A percentile compares a stretch with the other conserved stretches of the same genome.
Evolutionary conservation across 2,329 filamentous ascomycete genomes (phyloP).

Genomic region (Hypoxylon sp.): DNA sequence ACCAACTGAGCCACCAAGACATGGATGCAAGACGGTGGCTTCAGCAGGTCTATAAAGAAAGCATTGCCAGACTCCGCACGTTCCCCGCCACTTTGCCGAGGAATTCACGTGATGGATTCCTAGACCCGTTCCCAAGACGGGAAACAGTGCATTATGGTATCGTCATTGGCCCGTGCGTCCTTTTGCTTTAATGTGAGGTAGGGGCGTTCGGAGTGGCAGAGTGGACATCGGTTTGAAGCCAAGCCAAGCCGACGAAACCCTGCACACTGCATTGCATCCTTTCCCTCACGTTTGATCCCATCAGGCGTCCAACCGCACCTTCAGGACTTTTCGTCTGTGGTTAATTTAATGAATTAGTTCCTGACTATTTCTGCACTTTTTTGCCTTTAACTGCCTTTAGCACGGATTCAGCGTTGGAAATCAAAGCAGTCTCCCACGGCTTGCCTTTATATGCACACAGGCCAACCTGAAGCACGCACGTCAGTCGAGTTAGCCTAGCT

Average conservation of each 20-base stretch:
- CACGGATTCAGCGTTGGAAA: not conserved
- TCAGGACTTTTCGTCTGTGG: constrained; percentile 10
- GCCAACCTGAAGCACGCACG: constrained; percentile 34
- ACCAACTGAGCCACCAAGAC: constrained; percentile 27
- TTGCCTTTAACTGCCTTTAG: not conserved
- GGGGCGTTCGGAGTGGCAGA: constrained; percentile 38
- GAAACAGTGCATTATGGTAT: constrained; percentile 26
- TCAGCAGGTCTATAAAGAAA: not conserved
- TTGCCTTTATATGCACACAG: constrained; percentile 19
- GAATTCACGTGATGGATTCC: constrained; percentile 14
- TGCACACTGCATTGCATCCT: constrained; percentile 43
- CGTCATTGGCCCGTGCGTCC: constrained; percentile 44
- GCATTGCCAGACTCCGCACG: not conserved
- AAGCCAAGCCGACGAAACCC: constrained; percentile 40
- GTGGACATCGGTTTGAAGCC: constrained; percentile 17
- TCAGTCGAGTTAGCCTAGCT: constrained; percentile 39
- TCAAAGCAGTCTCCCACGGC: not conserved
- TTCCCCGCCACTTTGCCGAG: not conserved
- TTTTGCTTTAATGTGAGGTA: constrained; percentile 8
- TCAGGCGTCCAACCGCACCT: constrained; percentile 23
- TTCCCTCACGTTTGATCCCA: constrained; percentile 37
- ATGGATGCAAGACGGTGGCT: not conserved
- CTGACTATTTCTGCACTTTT: not conserved
- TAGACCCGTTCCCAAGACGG: constrained; percentile 9
- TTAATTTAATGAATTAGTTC: constrained; percentile 28